Conservation (phyloP, 371 early-diverging fungal species). For the Homolaphlyctis polyrhiza region DNA sequence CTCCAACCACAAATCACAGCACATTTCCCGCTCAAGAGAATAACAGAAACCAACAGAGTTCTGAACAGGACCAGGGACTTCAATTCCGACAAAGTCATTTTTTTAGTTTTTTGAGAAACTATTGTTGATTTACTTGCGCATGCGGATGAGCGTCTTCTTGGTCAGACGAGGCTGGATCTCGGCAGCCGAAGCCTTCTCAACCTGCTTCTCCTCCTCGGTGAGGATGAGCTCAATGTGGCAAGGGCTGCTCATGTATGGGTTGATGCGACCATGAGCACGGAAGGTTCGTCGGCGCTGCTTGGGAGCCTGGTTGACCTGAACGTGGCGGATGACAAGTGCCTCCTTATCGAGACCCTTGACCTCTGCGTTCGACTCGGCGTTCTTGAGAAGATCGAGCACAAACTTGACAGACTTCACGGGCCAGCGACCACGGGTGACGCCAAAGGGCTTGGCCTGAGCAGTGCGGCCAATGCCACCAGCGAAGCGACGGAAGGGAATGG, state of each 20-base stretch:
- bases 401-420: slow-evolving; percentile 97
- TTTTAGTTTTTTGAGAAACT: too few species aligned
- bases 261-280: slow-evolving; percentile 99
- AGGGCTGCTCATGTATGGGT: slow-evolving; percentile 93
- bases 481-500: slow-evolving; percentile 97
- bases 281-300: slow-evolving; percentile 97
- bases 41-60: too few species aligned
- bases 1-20: too few species aligned
- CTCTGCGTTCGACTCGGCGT: slow-evolving; percentile 96
- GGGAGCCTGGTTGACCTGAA: slow-evolving; percentile 98
- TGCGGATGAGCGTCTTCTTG: slow-evolving; percentile 27
- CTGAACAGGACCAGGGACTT: too few species aligned
- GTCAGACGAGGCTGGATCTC: slow-evolving; percentile 28
- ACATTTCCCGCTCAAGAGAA: too few species aligned
- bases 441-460: slow-evolving; percentile 95
- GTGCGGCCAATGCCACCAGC: slow-evolving; percentile 97
- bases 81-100: too few species aligned
- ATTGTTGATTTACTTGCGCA: too few species aligned
- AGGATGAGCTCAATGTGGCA: slow-evolving; percentile 96
- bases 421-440: slow-evolving; percentile 97
- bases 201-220: slow-evolving; percentile 74
- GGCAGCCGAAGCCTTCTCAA: slow-evolving; percentile 64
- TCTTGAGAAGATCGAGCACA: slow-evolving; percentile 90
- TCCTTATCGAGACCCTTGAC: slow-evolving; percentile 89
- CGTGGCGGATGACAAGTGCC: slow-evolving; percentile 85